phyloP scores from a whole-genome alignment of 2,329 filamentous ascomycete genomes.

The Sporothrix pseudoabietina region DNA sequence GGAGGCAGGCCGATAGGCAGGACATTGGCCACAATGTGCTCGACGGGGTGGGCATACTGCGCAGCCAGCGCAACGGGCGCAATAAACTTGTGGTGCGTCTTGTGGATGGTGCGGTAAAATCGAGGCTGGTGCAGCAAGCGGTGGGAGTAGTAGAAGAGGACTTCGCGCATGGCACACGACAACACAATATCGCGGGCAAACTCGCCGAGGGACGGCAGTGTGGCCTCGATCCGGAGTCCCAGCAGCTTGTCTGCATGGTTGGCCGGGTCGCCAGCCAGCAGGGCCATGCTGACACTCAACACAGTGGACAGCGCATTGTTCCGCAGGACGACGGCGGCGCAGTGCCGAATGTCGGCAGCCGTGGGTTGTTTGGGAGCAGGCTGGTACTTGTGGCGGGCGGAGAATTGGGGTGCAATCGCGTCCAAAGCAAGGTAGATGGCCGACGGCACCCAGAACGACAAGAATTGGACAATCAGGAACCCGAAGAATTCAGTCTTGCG shows the following conservation, averaged over 20 bases:
- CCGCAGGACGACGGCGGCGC: conserved; percentile 48
- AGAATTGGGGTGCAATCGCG: conserved; percentile 50
- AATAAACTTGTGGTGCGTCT: conserved; percentile 58
- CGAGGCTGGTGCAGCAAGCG: conserved; percentile 53
- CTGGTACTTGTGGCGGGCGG: conserved; percentile 57
- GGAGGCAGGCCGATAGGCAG: conserved; percentile 56
- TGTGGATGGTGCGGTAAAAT: conserved; percentile 57
- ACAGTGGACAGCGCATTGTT: conserved; percentile 51
- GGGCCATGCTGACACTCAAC: conserved; percentile 38
- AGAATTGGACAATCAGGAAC: conserved; percentile 45
- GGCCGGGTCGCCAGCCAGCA: conserved; percentile 11
- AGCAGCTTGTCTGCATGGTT: conserved; percentile 35
- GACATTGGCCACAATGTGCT: conserved; percentile 57
- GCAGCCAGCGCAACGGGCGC: conserved; percentile 58
- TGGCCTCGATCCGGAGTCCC: conserved; percentile 45
- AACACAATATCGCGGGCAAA: conserved; percentile 47
- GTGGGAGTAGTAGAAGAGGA: conserved; percentile 59
- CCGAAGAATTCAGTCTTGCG: conserved; percentile 47
- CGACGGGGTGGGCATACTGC: conserved; percentile 60
- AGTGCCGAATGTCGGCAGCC: conserved; percentile 48
- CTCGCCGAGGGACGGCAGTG: conserved; percentile 44
- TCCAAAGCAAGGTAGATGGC: conserved; percentile 49
- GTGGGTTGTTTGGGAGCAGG: conserved; percentile 54
- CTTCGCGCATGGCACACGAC: conserved; percentile 50
- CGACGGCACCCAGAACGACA: conserved; percentile 53